Evolutionary conservation across 78 protist genomes (phyloP), one percentile per base, ranked within the genome.

Genomic region (Pigoraptor vietnamica): DNA sequence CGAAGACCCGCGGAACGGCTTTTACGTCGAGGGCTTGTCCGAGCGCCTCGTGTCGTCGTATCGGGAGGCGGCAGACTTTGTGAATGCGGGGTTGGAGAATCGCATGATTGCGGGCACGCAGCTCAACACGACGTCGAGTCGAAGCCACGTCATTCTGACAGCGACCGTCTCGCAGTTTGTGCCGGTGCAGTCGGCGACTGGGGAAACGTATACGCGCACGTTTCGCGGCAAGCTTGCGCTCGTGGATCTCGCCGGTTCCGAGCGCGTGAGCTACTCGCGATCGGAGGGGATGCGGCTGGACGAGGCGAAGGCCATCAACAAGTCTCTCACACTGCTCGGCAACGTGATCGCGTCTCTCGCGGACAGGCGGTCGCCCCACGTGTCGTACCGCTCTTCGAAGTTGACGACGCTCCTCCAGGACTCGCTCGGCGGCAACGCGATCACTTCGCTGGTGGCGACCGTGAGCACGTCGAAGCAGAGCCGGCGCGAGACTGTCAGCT

Each of bases 301-400:
- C 67, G 96, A 95, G 36, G 97, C 91, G 40, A 2, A 56, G 39
- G 39, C 81, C 40, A 95, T 95, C 93, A 95, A 95, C 95, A 90
- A 86, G 91, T 56, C 91, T 21, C 95, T 96, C 48, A 40, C 94
- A 2, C 37, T 94, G 35, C 96, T 96, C 10, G 97, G 97, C 86
- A 87, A 90, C 33, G 97, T 96, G 37, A 96, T 96, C 90, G 19
- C 36, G 81, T 92, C 95, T 14, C 91, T 87, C n/a, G 90, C 90
- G 32, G 89, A 86, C 67, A 21, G 39, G 24, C 0, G 37, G 29
- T 19, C 37, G 2, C 24, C 24, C 33, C 1, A 6, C 24, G 96
- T 98, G 19, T 98, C 99, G 23, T 98, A 97, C 93, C 95, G 99
- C 32, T 98, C 96, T 91, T 97, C 99, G 40, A 90, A 67, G 32